phyloP scores from a whole-genome alignment of 2,329 filamentous ascomycete genomes.

The Aspergillus puulaauensis region DNA sequence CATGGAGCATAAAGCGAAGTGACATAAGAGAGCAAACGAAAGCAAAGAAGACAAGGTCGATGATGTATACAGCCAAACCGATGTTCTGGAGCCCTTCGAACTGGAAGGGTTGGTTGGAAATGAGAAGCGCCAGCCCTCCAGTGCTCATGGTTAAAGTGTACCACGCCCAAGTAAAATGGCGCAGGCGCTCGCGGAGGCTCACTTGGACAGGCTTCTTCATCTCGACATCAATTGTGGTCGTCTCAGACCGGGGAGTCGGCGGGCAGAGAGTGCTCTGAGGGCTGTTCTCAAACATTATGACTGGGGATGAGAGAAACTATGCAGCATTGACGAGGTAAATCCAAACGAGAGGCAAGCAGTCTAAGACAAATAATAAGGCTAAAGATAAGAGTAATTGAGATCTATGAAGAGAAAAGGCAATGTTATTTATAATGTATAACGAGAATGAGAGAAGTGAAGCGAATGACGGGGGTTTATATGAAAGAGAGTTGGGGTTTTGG shows the following conservation, averaged over 20 bases:
- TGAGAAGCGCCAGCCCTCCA: slow-evolving; percentile 67
- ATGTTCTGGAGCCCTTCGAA: slow-evolving; percentile 66
- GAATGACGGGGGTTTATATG: slow-evolving; percentile 5
- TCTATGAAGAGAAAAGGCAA: neutral
- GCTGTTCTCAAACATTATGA: slow-evolving; percentile 19
- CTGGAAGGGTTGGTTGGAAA: slow-evolving; percentile 59
- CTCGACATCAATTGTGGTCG: slow-evolving; percentile 22
- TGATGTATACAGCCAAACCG: slow-evolving; percentile 65
- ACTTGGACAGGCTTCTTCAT: slow-evolving; percentile 17
- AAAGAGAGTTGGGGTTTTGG: neutral
- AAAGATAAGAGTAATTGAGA: neutral
- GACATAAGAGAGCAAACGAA: slow-evolving; percentile 55
- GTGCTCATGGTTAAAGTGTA: slow-evolving; percentile 75
- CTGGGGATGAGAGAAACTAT: neutral
- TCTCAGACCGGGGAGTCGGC: slow-evolving; percentile 23
- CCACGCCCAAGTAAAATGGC: slow-evolving; percentile 70
- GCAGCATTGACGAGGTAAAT: neutral
- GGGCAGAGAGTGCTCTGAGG: slow-evolving; percentile 19
- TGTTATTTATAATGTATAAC: slow-evolving; percentile 1
- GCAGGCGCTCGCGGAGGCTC: slow-evolving; percentile 25
- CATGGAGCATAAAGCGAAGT: slow-evolving; percentile 62
- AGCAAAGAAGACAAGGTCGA: slow-evolving; percentile 66
- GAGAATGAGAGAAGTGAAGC: neutral
- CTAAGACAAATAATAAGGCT: neutral
- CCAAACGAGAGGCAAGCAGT: neutral